phyloP scores from a whole-genome alignment of 495 filamentous ascomycete species.

The Annulohypoxylon nitens region DNA sequence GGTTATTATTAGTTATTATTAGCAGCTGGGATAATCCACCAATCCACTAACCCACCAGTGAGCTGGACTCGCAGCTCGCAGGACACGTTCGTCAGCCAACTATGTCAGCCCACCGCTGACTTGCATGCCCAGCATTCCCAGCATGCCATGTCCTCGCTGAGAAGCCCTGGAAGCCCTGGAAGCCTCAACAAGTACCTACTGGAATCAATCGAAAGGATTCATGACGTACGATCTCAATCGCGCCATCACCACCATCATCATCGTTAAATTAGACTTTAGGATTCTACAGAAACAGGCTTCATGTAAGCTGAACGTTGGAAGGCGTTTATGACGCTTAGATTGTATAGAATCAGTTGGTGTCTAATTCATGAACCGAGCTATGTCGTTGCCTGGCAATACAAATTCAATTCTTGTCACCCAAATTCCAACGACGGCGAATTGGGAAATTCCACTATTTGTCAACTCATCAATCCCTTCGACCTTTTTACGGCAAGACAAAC shows the following conservation, averaged over 20 bases:
- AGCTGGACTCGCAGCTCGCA: slow-evolving; percentile 14
- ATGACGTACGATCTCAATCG: slow-evolving; percentile 27
- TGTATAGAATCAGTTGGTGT: not conserved
- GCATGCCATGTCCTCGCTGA: not conserved
- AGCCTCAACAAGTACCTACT: slow-evolving; percentile 14
- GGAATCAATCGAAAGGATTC: slow-evolving; percentile 17
- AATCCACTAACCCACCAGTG: slow-evolving; percentile 9
- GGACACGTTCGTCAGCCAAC: slow-evolving; percentile 23
- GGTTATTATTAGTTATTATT: slow-evolving; percentile 51
- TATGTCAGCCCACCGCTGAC: slow-evolving; percentile 37
- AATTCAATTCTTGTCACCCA: not conserved
- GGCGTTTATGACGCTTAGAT: slow-evolving; percentile 15
- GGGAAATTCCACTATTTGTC: slow-evolving; percentile 9
- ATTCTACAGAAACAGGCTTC: slow-evolving; percentile 23
- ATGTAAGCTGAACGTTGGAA: not conserved
- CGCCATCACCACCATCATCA: slow-evolving; percentile 10
- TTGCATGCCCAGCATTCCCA: slow-evolving; percentile 29
- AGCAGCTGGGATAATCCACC: slow-evolving; percentile 23
- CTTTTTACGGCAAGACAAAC: slow-evolving; percentile 15
- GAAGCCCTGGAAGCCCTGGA: slow-evolving; percentile 7
- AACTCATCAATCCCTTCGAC: slow-evolving; percentile 23
- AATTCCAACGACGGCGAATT: slow-evolving; percentile 19
- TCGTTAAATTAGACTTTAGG: slow-evolving; percentile 27
- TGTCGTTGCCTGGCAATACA: not conserved
- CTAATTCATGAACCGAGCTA: not conserved